Evolutionary conservation across 2,329 filamentous ascomycete genomes (phyloP), one percentile per base, ranked within the genome.

Genomic region (Cadophora malorum): DNA sequence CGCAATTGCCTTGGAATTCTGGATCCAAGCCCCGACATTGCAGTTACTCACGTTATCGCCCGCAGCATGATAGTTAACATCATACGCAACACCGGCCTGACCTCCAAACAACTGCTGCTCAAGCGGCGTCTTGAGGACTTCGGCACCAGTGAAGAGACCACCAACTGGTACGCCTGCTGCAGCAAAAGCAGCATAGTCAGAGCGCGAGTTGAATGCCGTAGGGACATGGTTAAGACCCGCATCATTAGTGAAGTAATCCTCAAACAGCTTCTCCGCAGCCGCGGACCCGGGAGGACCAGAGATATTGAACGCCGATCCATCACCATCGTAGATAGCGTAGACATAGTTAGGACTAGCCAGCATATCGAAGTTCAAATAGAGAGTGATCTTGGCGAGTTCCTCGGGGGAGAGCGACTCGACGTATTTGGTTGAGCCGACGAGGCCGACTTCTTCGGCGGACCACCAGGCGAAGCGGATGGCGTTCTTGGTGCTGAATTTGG

Each of bases 101-200:
- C 91, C 91, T n/a, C 91, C 91, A 76, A 92, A 94, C 1, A 66
- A 64, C 75, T 94, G 89, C 31, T 87, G 83, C 61, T 84, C 79
- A 0, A 23, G n/a, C 5, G 33, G 35, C 14, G 90, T 93, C 85
- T 93, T 94, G 80, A 91, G 78, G 12, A 86, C 90, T 79, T 94
- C 91, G 0, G 91, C 91, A 47, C 91, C 91, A 1, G 91, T 92
- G 65, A 90, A 90, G 67, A 94, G 86, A 31, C 91, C 91, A 19
- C 91, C 91, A 0, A 86, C 86, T 0, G 91, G 89, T 41, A 94
- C 92, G 3, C 89, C 89, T 65, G 86, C 84, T 25, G 87, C 83
- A 73, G 93, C 89, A 81, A 94, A 94, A 0, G 87, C 89, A 53
- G 88, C 90, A 74, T 95, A 94, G 79, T 95, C 92, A 69, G 88